phyloP scores from a whole-genome alignment of 2,329 filamentous ascomycete species.

The Fusarium pilosicola region DNA sequence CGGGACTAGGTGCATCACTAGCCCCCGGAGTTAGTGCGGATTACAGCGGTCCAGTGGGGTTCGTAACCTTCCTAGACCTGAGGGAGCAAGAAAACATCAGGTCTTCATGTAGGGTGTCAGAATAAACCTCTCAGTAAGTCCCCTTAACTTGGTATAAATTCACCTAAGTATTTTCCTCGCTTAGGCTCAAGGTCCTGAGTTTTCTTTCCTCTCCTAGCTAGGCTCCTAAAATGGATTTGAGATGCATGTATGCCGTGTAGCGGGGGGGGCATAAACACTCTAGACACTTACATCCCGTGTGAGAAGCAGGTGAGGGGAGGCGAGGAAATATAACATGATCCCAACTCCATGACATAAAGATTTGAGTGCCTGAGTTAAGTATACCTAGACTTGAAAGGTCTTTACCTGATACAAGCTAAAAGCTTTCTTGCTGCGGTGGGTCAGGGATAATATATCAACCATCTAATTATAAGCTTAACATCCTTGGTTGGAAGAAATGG shows the following conservation, averaged over 20 bases:
- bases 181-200: too few relatives aligned
- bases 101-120: too few relatives aligned
- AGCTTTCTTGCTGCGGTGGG: neutral
- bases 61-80: neutral
- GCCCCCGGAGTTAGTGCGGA: slow-evolving; percentile 43
- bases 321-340: neutral
- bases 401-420: neutral
- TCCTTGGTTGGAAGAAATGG: neutral
- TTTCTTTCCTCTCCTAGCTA: too few relatives aligned
- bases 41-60: slow-evolving; percentile 37
- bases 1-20: slow-evolving; percentile 40
- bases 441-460: neutral
- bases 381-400: neutral
- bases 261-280: slow-evolving; percentile 15
- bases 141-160: too few relatives aligned
- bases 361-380: neutral
- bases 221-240: neutral
- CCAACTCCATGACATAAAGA: neutral
- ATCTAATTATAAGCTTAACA: neutral
- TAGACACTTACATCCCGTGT: neutral
- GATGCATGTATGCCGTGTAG: slow-evolving; percentile 1
- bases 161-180: too few relatives aligned
- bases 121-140: too few relatives aligned
- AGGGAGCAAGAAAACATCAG: too few relatives aligned
- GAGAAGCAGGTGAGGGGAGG: neutral